These are phyloP conservation scores for Pugionium cornutum DNA, from an alignment of 345 rosid species.

Conservation along the genomic window DNA sequence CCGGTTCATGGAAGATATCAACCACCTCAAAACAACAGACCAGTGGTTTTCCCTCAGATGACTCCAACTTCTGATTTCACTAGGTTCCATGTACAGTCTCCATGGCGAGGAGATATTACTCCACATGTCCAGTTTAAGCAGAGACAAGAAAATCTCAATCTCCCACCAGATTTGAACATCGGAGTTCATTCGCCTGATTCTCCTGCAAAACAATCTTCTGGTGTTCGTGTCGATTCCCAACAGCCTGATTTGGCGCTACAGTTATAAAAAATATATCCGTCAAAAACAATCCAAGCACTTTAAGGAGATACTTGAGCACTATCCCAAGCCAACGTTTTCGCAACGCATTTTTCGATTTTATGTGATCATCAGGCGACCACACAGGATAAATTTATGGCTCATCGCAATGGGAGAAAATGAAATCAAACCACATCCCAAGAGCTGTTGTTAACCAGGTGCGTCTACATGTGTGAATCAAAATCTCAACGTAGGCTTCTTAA, in stretches of 20 bases:
- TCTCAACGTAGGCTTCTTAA: constrained; percentile 12
- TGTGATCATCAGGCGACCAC: too few species aligned
- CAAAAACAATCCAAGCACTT: neutral
- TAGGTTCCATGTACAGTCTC: constrained; percentile 61
- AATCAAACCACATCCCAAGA: neutral
- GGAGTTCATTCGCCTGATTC: constrained; percentile 88
- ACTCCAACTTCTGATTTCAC: constrained; percentile 53
- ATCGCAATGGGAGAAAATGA: too few species aligned
- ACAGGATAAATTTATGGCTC: too few species aligned
- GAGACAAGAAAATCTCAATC: constrained; percentile 59
- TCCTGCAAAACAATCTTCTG: constrained; percentile 74
- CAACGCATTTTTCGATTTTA: too few species aligned
- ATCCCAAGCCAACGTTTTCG: neutral
- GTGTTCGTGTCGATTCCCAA: constrained; percentile 69
- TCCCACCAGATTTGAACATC: constrained; percentile 86
- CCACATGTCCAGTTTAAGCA: constrained; percentile 58
- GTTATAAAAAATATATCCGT: constrained; percentile 45
- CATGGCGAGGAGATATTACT: constrained; percentile 56
- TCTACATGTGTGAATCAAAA: neutral
- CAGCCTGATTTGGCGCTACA: constrained; percentile 97
- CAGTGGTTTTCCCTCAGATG: constrained; percentile 56
- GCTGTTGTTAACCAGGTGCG: constrained; percentile 16
- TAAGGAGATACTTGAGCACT: constrained; percentile 10
- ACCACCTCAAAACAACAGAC: constrained; percentile 40
- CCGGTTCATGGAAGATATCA: constrained; percentile 47